These are phyloP conservation scores for Rhododendron kiyosumense DNA, from an alignment of 148 eudicot species.

Conservation along the genomic window DNA sequence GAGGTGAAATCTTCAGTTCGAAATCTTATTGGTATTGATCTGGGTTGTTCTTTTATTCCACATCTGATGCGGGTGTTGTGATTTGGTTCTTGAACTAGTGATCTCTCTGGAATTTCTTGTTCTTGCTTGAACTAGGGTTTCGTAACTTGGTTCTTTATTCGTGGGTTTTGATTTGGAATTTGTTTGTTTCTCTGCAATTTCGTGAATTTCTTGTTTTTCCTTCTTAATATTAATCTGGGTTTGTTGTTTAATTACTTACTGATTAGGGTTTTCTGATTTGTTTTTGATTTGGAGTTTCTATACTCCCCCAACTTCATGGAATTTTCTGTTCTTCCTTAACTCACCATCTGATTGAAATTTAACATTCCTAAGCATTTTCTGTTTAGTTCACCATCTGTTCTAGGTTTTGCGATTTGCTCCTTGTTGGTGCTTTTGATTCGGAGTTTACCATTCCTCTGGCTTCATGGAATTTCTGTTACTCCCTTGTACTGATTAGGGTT, in stretches of 20 bases:
- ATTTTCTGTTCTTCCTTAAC: not conserved
- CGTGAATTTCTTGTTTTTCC: not conserved
- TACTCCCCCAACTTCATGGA: not conserved
- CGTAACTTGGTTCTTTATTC: not conserved
- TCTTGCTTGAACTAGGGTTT: not conserved
- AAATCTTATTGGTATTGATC: not conserved
- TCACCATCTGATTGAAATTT: not conserved
- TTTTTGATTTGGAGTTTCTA: not conserved
- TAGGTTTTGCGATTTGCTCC: not conserved
- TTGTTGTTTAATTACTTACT: not conserved
- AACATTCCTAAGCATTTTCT: not conserved
- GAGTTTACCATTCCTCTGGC: not conserved
- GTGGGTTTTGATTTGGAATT: not conserved
- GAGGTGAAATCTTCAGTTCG: conserved; percentile 25
- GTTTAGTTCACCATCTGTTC: not conserved
- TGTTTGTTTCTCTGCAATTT: not conserved
- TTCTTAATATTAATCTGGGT: not conserved
- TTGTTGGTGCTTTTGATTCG: not conserved
- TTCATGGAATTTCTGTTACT: not conserved
- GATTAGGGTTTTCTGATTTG: not conserved
- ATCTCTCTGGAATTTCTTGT: not conserved
- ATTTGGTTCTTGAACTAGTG: not conserved
- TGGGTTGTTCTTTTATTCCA: not conserved
- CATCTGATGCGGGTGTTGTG: not conserved
- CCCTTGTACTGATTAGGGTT: not conserved